A percentile compares a stretch with the other conserved stretches of the same genome.
phyloP scores from a whole-genome alignment of 176 grass and related monocot species.

The Hordeum vulgare region MorexV3_pseudomolecules_assembly NC_058519.1:51236993-51237492 shows the following conservation, averaged over 20 bases:
- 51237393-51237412: not conserved
- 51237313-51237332: conserved; percentile 94
- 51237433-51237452: not conserved
- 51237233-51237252: conserved; percentile 7
- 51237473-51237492: not conserved
- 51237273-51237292: conserved; percentile 65
- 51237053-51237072: not conserved
- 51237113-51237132: conserved; percentile 93
- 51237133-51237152: conserved; percentile 97
- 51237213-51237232: conserved; percentile 6
- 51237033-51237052: not conserved
- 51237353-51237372: not conserved
- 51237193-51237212: conserved; percentile 3
- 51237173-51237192: conserved; percentile 69
- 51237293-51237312: conserved; percentile 96
- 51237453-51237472: not conserved
- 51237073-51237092: conserved; percentile 7
- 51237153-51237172: conserved; percentile 97
- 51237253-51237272: conserved; percentile 62
- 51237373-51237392: not conserved
- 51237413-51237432: not conserved
- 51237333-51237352: conserved; percentile 50
- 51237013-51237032: not conserved
- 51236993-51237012: not conserved
- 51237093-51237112: conserved; percentile 97